Conservation (phyloP, 768 basidiomycete species). For the Pleurotus platypus region DNA sequence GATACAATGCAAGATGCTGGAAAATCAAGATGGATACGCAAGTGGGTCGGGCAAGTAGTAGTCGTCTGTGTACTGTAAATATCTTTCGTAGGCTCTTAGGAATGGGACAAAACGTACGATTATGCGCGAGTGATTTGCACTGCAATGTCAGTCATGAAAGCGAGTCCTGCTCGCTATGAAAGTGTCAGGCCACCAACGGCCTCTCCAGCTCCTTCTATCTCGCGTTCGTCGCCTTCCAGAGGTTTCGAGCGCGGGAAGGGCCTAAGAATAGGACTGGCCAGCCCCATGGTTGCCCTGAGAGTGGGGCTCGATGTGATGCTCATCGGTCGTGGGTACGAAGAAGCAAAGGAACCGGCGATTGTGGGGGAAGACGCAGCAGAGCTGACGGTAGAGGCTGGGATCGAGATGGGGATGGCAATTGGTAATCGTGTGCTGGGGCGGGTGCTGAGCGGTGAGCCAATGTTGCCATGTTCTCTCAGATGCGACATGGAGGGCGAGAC, state of each 20-base stretch:
- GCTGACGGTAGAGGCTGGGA: conserved; percentile 52
- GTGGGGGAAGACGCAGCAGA: conserved; percentile 77
- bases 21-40: not conserved
- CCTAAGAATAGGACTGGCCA: conserved; percentile 73
- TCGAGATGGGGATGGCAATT: conserved; percentile 63
- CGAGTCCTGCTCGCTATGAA: conserved; percentile 24
- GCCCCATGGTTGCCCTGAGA: conserved; percentile 63
- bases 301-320: conserved; percentile 74
- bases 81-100: not conserved
- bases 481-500: conserved; percentile 77
- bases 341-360: conserved; percentile 41
- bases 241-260: conserved; percentile 56
- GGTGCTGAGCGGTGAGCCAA: conserved; percentile 47
- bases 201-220: conserved; percentile 77
- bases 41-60: not conserved
- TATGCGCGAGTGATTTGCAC: not conserved
- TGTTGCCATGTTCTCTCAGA: conserved; percentile 56
- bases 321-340: conserved; percentile 37
- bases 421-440: conserved; percentile 39
- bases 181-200: conserved; percentile 65
- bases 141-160: not conserved
- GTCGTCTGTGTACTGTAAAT: not conserved
- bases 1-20: conserved; percentile 2
- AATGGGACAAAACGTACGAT: not conserved
- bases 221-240: conserved; percentile 59